Percentiles rank a stretch among this genome's conserved stretches.
These are phyloP conservation scores for Lasiodiplodia sp. DNA, from an alignment of 2,329 filamentous ascomycete genomes.

Conservation along the genomic window DNA sequence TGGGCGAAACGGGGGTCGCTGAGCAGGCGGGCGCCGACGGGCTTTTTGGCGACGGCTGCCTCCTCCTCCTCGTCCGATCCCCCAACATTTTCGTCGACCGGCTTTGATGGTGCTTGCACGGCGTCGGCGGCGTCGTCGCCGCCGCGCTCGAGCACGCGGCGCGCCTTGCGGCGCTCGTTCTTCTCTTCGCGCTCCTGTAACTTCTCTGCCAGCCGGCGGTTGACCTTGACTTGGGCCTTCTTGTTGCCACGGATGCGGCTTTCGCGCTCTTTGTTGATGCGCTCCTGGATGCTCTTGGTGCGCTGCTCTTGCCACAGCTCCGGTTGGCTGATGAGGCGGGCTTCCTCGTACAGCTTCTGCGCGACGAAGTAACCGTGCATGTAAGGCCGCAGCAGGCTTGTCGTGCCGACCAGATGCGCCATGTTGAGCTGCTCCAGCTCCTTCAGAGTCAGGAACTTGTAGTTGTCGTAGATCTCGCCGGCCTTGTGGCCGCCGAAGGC, in stretches of 20 bases:
- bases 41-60: conserved; percentile 48
- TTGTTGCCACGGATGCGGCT: conserved; percentile 92
- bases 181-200: conserved; percentile 75
- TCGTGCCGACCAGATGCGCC: conserved; percentile 88
- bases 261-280: conserved; percentile 96
- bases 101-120: conserved; percentile 37
- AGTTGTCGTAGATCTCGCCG: conserved; percentile 95
- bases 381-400: conserved; percentile 88
- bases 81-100: conserved; percentile 29
- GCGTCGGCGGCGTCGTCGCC: conserved; percentile 61
- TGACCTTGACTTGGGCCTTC: conserved; percentile 90
- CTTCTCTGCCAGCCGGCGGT: conserved; percentile 73
- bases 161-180: conserved; percentile 55
- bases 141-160: conserved; percentile 63
- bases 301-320: conserved; percentile 93
- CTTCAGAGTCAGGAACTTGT: conserved; percentile 92
- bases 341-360: conserved; percentile 94
- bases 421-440: conserved; percentile 87
- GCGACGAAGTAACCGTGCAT: conserved; percentile 99
- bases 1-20: conserved; percentile 85
- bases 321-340: conserved; percentile 88
- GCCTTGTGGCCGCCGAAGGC: conserved; percentile 60
- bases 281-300: conserved; percentile 88
- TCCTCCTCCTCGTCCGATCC: conserved; percentile 61
- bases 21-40: conserved; percentile 66